These are phyloP conservation scores for Infundibulicybe gibba DNA, from an alignment of 768 basidiomycete species.

Conservation along the genomic window DNA sequence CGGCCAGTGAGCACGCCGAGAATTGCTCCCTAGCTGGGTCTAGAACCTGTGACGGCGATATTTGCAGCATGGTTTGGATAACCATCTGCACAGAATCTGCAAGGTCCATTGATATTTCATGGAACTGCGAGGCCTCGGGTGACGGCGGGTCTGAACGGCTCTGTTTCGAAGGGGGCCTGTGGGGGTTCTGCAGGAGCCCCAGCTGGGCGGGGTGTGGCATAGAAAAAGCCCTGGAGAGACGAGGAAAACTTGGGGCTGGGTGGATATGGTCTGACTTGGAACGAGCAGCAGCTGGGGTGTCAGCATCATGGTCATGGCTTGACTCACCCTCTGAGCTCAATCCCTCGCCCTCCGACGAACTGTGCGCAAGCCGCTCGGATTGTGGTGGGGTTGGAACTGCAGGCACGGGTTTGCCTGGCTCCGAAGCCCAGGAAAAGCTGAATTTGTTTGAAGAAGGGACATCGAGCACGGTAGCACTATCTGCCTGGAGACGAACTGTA, in stretches of 20 bases:
- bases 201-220: constrained; percentile 80
- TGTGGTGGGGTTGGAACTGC: constrained; percentile 16
- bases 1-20: constrained; percentile 81
- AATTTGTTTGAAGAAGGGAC: constrained; percentile 52
- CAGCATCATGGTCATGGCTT: constrained; percentile 19
- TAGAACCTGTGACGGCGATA: constrained; percentile 86
- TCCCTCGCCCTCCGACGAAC: constrained; percentile 47
- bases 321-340: constrained; percentile 45
- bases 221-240: constrained; percentile 74
- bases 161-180: constrained; percentile 23
- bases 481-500: constrained; percentile 47
- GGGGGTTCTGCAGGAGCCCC: constrained; percentile 71
- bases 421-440: constrained; percentile 54
- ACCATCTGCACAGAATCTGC: constrained; percentile 90
- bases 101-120: constrained; percentile 79
- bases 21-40: constrained; percentile 94
- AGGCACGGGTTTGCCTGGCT: constrained; percentile 30
- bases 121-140: constrained; percentile 37
- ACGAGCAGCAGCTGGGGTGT: constrained; percentile 10
- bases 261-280: constrained; percentile 6
- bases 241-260: constrained; percentile 33
- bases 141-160: constrained; percentile 10
- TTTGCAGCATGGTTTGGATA: constrained; percentile 87
- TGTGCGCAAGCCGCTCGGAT: constrained; percentile 37
- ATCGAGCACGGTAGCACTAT: constrained; percentile 38